A percentile compares a stretch with the other conserved stretches of the same genome.
Evolutionary conservation across 768 basidiomycete genomes (phyloP).

Genomic region (Hypsizygus marmoreus): DNA sequence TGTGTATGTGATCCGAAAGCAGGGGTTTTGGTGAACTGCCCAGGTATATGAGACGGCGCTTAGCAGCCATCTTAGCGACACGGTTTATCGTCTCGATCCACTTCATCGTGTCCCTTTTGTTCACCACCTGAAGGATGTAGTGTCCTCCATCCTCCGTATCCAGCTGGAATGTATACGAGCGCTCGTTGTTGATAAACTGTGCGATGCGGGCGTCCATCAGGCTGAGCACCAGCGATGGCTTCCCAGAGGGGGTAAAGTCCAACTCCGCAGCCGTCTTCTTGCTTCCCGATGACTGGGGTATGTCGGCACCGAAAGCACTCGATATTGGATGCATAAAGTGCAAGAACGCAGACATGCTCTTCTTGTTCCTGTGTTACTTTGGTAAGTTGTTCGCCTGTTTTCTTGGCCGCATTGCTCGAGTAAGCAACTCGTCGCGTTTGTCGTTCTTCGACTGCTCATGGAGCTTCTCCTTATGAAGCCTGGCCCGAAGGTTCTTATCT

Average conservation of each 20-base stretch:
- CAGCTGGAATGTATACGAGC: conserved; percentile 81
- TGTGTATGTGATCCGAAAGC: conserved; percentile 72
- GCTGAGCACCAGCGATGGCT: conserved; percentile 75
- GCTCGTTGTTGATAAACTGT: conserved; percentile 75
- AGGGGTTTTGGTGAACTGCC: conserved; percentile 76
- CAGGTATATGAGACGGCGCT: conserved; percentile 79
- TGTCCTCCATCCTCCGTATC: conserved; percentile 88
- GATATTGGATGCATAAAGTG: conserved; percentile 89
- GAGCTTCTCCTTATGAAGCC: conserved; percentile 74
- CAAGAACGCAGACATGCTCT: conserved; percentile 85
- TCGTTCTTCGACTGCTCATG: conserved; percentile 74
- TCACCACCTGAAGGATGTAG: conserved; percentile 75
- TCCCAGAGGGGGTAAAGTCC: conserved; percentile 71
- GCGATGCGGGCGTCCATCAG: conserved; percentile 72
- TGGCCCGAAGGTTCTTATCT: conserved; percentile 68
- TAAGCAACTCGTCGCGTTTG: conserved; percentile 73
- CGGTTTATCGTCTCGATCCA: conserved; percentile 79
- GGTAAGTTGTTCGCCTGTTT: conserved; percentile 49
- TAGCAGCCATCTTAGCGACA: conserved; percentile 72
- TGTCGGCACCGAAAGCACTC: conserved; percentile 76
- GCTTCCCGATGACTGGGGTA: conserved; percentile 38
- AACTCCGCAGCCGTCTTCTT: conserved; percentile 72
- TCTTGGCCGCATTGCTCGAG: conserved; percentile 70
- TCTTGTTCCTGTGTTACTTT: conserved; percentile 84
- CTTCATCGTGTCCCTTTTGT: conserved; percentile 67